phyloP scores from a whole-genome alignment of 306 rosid species.

The Fragaria ananassa region DNA sequence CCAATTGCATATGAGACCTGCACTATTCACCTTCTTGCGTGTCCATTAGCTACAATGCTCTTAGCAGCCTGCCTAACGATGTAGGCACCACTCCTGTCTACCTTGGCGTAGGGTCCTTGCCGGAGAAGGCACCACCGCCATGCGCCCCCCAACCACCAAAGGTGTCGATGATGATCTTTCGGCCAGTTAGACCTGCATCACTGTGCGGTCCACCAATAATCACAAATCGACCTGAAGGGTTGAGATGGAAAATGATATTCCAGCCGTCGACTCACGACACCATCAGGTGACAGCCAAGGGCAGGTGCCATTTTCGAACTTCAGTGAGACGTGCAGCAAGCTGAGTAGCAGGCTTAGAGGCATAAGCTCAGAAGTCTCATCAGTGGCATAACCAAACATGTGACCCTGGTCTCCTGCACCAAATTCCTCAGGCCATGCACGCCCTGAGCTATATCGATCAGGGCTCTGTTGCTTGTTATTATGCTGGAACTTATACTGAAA shows the following conservation, averaged over 20 bases:
- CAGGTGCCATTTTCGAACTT: slow-evolving; percentile 56
- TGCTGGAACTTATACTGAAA: slow-evolving; percentile 68
- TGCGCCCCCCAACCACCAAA: slow-evolving; percentile 77
- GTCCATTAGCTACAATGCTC: slow-evolving; percentile 58
- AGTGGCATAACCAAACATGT: slow-evolving; percentile 67
- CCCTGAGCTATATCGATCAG: slow-evolving; percentile 52
- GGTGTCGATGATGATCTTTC: slow-evolving; percentile 58
- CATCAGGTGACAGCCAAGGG: slow-evolving; percentile 64
- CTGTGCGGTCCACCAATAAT: slow-evolving; percentile 63
- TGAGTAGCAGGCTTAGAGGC: slow-evolving; percentile 65
- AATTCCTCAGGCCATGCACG: slow-evolving; percentile 66
- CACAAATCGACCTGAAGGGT: slow-evolving; percentile 64
- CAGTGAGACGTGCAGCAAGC: slow-evolving; percentile 58
- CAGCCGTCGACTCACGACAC: neutral
- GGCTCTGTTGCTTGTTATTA: slow-evolving; percentile 69
- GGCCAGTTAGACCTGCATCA: slow-evolving; percentile 62
- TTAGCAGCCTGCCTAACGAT: slow-evolving; percentile 69
- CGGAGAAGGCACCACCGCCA: slow-evolving; percentile 68
- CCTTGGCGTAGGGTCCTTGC: slow-evolving; percentile 61
- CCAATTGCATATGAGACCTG: slow-evolving; percentile 70
- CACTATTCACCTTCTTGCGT: slow-evolving; percentile 58
- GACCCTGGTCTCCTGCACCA: slow-evolving; percentile 69
- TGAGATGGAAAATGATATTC: slow-evolving; percentile 37
- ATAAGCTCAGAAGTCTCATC: slow-evolving; percentile 62
- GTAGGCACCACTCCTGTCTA: slow-evolving; percentile 64